A percentile compares a stretch with the other conserved stretches of the same genome.
Conservation (phyloP, 371 early-diverging fungal genomes). For the Blyttiomyces sp. region DNA sequence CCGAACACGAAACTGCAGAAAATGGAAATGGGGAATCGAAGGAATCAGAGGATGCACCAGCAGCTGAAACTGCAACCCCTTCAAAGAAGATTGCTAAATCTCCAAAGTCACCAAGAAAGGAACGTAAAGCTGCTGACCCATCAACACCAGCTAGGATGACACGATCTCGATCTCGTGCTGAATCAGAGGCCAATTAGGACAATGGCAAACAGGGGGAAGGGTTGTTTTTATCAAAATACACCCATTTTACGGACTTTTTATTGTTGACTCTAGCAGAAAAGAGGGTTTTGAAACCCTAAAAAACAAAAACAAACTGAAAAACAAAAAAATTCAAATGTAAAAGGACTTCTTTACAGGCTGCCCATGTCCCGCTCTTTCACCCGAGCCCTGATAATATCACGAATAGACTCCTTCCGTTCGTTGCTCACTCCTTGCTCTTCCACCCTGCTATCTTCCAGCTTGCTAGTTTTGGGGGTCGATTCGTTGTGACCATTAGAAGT, state of each 20-base stretch:
- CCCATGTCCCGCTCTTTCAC: conserved; percentile 23
- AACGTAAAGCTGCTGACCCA: no score
- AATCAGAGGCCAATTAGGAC: not conserved
- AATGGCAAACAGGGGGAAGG: not conserved
- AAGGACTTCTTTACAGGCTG: no score
- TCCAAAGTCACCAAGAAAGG: not conserved
- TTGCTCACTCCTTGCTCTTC: no score
- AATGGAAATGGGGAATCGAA: not conserved
- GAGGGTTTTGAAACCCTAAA: not conserved
- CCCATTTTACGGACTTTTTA: no score
- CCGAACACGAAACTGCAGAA: not conserved
- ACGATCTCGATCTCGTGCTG: no score
- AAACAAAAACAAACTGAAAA: not conserved
- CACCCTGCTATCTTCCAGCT: no score
- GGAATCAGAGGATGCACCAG: not conserved
- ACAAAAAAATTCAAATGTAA: no score
- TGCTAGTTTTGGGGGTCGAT: no score
- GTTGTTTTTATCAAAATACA: not conserved
- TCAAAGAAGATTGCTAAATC: not conserved
- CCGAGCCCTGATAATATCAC: conserved; percentile 20
- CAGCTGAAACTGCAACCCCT: not conserved
- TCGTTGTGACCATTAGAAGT: no score
- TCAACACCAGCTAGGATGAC: no score
- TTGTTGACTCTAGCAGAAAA: no score
- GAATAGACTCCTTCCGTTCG: conserved; percentile 13